Base-by-base conservation (phyloP, 257 asterid genomes). In the Przewalskia tangutica region DNA sequence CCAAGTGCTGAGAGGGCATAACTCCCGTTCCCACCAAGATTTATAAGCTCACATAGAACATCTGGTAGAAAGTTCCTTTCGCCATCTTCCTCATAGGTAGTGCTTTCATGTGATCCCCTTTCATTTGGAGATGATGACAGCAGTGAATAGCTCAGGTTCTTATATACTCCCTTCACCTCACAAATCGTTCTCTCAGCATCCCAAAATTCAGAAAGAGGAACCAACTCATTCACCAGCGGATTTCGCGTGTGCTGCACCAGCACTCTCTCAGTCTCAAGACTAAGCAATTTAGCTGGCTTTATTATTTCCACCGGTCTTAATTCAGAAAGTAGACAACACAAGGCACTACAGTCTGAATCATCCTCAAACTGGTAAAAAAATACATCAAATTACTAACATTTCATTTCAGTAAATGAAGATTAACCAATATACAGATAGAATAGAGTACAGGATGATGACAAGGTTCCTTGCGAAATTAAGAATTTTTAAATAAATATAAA, bases 1-100 rank as follows among this genome's bases (percentile, higher is more conserved):
- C 99, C 99, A 32, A 95, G 95, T 70, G 99, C 99, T 46, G 99
- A 92, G 82, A 95, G 93, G 66, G 99, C 98, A 83, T 87, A 89
- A 83, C 84, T 90, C 83, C 99, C 99, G 82, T 93, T 85, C 85
- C 91, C 97, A 73, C 94, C 97, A 12, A 86, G 89, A 80, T 82
- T 87, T 82, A 91, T 89, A 83, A 95, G 95, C 82, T 88, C 89
- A 51, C 93, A 88, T 73, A 95, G 83, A 84, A 90, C 88, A 67
- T 83, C 88, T 59, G 99, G 98, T 62, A 94, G 86, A 89, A 84
- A 85, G 81, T 77, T 83, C 38, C 82, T 82, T 64, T 78, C 86
- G 85, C 59, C 87, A 89, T 82, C 85, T 56, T 83, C 82, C 82
- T 56, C 84, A 6, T 82, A 83, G 60, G 90, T 85, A 27, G 83